Conservation (phyloP, 1,139 yeast species). For the Candida smagusa region DNA sequence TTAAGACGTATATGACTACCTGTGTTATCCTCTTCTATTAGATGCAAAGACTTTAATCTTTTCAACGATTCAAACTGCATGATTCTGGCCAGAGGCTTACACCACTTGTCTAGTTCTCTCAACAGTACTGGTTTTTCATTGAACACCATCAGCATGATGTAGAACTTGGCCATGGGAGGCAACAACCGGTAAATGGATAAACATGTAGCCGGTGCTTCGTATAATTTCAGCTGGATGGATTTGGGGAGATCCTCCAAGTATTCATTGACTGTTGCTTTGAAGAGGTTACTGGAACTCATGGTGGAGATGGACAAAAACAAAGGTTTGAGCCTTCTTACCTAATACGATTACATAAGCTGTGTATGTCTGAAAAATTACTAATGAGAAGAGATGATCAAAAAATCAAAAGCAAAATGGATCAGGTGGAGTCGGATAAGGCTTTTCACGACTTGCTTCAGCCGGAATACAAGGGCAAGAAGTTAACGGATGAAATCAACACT, state of each 20-base stretch:
- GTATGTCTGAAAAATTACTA: constrained; percentile 2
- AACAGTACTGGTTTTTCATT: constrained; percentile 70
- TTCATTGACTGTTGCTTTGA: constrained; percentile 80
- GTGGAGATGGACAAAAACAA: neutral
- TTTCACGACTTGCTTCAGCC: constrained; percentile 79
- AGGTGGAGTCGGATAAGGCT: constrained; percentile 39
- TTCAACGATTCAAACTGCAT: constrained; percentile 76
- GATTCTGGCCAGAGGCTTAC: constrained; percentile 52
- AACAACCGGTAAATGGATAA: constrained; percentile 83
- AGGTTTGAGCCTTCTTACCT: neutral
- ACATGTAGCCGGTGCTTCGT: constrained; percentile 85
- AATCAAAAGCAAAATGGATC: constrained; percentile 2
- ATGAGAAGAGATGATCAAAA: constrained; percentile 2
- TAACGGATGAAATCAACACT: constrained; percentile 85
- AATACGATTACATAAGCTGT: neutral
- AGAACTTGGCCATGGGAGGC: constrained; percentile 86
- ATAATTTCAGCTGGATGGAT: constrained; percentile 73
- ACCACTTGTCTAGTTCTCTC: constrained; percentile 72
- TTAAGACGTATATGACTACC: constrained; percentile 61
- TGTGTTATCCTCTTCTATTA: constrained; percentile 62
- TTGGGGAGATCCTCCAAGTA: constrained; percentile 88
- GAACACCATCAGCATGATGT: constrained; percentile 83
- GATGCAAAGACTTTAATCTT: constrained; percentile 70
- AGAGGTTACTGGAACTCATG: constrained; percentile 43
- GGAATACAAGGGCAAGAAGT: constrained; percentile 76